A percentile compares a stretch with the other conserved stretches of the same genome.
Conservation (phyloP, 2,329 filamentous ascomycete species). For the Cadophora luteo-olivacea region DNA sequence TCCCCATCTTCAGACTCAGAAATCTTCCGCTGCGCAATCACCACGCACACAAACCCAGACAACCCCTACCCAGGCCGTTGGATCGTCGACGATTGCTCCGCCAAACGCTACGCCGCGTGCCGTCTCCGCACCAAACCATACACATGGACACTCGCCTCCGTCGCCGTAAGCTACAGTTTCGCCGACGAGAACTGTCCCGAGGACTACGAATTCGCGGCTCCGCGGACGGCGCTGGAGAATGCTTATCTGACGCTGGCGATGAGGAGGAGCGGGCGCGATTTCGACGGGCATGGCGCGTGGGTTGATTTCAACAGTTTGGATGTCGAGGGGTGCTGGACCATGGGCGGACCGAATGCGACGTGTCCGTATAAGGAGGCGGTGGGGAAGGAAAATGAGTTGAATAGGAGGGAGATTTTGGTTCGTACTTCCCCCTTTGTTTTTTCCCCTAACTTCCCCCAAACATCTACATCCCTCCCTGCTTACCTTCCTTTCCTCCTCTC, state of each 20-base stretch:
- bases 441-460: background rate
- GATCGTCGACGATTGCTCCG: slow-evolving; percentile 61
- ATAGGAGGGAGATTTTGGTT: slow-evolving; percentile 53
- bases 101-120: slow-evolving; percentile 60
- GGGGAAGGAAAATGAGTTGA: slow-evolving; percentile 46
- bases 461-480: background rate
- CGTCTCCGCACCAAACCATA: slow-evolving; percentile 60
- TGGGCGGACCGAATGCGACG: slow-evolving; percentile 57
- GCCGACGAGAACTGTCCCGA: slow-evolving; percentile 55
- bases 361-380: slow-evolving; percentile 62
- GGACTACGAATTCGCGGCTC: slow-evolving; percentile 59
- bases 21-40: slow-evolving; percentile 60
- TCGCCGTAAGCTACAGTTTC: slow-evolving; percentile 50
- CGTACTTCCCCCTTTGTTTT: background rate
- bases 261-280: slow-evolving; percentile 37
- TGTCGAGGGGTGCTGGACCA: slow-evolving; percentile 64
- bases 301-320: slow-evolving; percentile 67
- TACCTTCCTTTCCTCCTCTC: background rate
- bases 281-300: slow-evolving; percentile 52
- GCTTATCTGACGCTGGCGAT: slow-evolving; percentile 53
- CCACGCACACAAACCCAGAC: background rate
- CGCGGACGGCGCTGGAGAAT: slow-evolving; percentile 69
- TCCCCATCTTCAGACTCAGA: slow-evolving; percentile 40
- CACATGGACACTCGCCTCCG: slow-evolving; percentile 59
- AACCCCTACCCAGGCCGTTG: slow-evolving; percentile 55